Evolutionary conservation across 345 rosid genomes (phyloP).

Genomic region (Orychophragmus violaceus): DNA sequence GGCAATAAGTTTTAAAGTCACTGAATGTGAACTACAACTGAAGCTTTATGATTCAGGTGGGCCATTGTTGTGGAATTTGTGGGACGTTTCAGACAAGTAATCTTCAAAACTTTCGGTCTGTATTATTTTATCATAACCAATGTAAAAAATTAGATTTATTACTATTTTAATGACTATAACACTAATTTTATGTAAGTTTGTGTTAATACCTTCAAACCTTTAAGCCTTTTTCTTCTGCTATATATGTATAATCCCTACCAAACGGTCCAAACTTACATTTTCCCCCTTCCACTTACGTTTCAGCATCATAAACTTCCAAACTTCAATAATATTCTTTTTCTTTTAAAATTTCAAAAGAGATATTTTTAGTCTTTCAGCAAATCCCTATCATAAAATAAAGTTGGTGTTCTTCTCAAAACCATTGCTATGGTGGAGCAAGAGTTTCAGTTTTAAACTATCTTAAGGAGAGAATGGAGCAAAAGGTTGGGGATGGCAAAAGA

Average conservation of each 20-base stretch:
- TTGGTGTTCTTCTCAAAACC: not conserved
- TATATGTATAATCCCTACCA: slow-evolving; percentile 5
- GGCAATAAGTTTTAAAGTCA: not conserved
- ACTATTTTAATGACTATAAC: not conserved
- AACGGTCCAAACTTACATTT: slow-evolving; percentile 17
- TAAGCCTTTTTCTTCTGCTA: not conserved
- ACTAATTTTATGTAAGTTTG: not conserved
- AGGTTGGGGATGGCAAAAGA: too few species aligned
- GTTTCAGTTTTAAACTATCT: too few species aligned
- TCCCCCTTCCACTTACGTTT: not conserved
- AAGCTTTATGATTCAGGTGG: slow-evolving; percentile 30
- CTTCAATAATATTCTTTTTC: not conserved
- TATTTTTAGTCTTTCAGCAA: not conserved
- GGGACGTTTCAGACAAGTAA: slow-evolving; percentile 45
- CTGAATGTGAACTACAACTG: slow-evolving; percentile 13
- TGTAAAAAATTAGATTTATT: not conserved
- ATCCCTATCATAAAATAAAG: too few species aligned
- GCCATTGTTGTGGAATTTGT: slow-evolving; percentile 53
- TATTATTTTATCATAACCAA: slow-evolving; percentile 12
- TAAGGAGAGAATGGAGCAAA: too few species aligned
- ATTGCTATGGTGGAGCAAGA: too few species aligned
- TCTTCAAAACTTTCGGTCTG: slow-evolving; percentile 63
- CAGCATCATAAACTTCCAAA: slow-evolving; percentile 1
- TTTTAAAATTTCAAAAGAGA: not conserved
- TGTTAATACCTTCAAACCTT: slow-evolving; percentile 4